Evolutionary conservation across 768 basidiomycete genomes (phyloP).

Genomic region (Pleurotus tuoliensis): DNA sequence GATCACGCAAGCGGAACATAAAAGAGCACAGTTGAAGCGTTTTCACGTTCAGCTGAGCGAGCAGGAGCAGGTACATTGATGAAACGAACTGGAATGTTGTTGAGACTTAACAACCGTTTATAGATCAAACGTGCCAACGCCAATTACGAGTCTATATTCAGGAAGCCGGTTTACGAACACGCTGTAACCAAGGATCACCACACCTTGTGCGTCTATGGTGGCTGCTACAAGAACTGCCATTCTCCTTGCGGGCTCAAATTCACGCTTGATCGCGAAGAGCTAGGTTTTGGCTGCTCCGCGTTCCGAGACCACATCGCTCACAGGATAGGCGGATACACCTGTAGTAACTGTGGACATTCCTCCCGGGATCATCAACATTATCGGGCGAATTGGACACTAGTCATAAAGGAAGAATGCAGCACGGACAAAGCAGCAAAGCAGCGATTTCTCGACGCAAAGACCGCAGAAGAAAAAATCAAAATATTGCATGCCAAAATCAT

Average conservation of each 20-base stretch:
- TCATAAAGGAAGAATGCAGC: slow-evolving; percentile 2
- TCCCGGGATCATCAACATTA: slow-evolving; percentile 13
- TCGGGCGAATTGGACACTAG: slow-evolving; percentile 10
- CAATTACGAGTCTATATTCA: slow-evolving; percentile 9
- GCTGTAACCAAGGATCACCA: neutral
- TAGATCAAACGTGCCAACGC: slow-evolving; percentile 8
- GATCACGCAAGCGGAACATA: slow-evolving; percentile 7
- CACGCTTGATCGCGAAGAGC: slow-evolving; percentile 9
- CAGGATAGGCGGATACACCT: slow-evolving; percentile 1
- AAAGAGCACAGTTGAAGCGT: slow-evolving; percentile 1
- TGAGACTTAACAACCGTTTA: neutral
- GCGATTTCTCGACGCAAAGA: slow-evolving; percentile 11
- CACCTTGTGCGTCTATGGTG: slow-evolving; percentile 8
- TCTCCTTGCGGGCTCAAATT: slow-evolving; percentile 7
- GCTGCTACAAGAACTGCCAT: slow-evolving; percentile 15
- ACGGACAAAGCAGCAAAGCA: slow-evolving; percentile 14
- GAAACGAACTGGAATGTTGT: neutral
- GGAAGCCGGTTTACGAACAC: neutral
- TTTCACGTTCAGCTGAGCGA: slow-evolving; percentile 3
- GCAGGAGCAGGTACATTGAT: slow-evolving; percentile 2
- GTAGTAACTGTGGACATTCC: slow-evolving; percentile 13
- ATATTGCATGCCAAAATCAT: neutral
- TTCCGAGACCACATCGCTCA: neutral
- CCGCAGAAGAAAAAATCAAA: slow-evolving; percentile 4
- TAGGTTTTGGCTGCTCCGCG: neutral